phyloP scores from a whole-genome alignment of 2,329 filamentous ascomycete genomes.

The Ophiostoma sp. region DNA sequence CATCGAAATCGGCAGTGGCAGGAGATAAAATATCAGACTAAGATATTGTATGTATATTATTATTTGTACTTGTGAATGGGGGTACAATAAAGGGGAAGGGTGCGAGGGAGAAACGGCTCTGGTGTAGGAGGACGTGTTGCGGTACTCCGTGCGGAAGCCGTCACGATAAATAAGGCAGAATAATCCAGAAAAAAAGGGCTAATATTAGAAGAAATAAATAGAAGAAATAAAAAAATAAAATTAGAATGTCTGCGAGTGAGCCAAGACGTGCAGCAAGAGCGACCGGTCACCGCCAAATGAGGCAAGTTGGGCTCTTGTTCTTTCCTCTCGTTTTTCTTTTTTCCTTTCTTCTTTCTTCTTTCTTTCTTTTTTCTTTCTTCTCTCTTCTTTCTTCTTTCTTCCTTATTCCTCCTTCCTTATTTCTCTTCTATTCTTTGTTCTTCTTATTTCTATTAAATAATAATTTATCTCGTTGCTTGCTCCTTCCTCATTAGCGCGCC shows the following conservation, averaged over 20 bases:
- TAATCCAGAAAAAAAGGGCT: background rate
- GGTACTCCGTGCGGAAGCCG: slow-evolving; percentile 5
- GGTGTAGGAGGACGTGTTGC: background rate
- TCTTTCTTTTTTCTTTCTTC: background rate
- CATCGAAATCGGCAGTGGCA: background rate
- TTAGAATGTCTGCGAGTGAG: background rate
- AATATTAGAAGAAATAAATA: background rate
- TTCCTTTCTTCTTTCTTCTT: background rate
- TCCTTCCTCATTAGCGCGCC: background rate
- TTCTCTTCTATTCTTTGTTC: background rate
- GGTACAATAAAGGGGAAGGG: background rate
- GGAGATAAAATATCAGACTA: background rate
- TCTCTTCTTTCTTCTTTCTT: background rate
- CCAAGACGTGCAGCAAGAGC: slow-evolving; percentile 8
- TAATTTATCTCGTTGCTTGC: background rate
- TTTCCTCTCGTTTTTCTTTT: background rate
- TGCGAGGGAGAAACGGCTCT: background rate
- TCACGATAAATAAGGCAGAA: background rate
- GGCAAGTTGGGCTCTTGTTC: slow-evolving; percentile 11
- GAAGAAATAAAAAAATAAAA: background rate
- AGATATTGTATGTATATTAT: background rate
- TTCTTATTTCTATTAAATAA: background rate
- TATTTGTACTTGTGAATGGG: background rate
- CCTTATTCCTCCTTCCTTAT: background rate
- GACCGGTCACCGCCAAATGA: slow-evolving; percentile 17